phyloP scores from a whole-genome alignment of 129 eudicot genomes.

The Kitagawia praeruptora region DNA sequence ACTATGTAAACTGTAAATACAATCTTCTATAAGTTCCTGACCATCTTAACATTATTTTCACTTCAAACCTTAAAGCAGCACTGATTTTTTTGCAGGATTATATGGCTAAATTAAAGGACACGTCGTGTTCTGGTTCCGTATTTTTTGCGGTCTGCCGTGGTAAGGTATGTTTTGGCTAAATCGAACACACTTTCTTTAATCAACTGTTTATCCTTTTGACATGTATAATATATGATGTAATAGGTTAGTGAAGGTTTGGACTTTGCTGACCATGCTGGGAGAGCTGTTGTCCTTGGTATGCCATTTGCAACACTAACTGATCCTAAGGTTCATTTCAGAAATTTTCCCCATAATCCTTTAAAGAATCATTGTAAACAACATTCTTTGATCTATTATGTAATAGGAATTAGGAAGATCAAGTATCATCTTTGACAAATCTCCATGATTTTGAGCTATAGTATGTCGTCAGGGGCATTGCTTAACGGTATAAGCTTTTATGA shows the following conservation, averaged over 20 bases:
- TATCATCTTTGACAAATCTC: neutral
- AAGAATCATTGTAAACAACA: neutral
- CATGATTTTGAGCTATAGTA: neutral
- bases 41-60: neutral
- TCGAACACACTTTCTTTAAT: neutral
- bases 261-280: slow-evolving; percentile 93
- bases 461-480: too few relatives aligned
- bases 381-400: neutral
- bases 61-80: neutral
- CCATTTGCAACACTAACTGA: slow-evolving; percentile 88
- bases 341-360: slow-evolving; percentile 1
- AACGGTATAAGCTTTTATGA: slow-evolving; percentile 4
- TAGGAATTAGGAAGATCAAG: neutral
- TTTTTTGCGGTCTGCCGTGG: slow-evolving; percentile 99
- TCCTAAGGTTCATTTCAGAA: slow-evolving; percentile 61
- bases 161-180: slow-evolving; percentile 43
- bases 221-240: neutral
- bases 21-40: neutral
- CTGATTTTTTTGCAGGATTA: slow-evolving; percentile 55
- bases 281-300: slow-evolving; percentile 93
- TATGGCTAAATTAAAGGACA: slow-evolving; percentile 74
- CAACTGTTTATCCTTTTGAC: neutral
- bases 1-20: slow-evolving; percentile 1
- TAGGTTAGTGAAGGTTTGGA: slow-evolving; percentile 98
- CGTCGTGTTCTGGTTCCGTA: slow-evolving; percentile 65